Evolutionary conservation across 2,329 filamentous ascomycete genomes (phyloP), one percentile per base, ranked within the genome.

Genomic region (Colletotrichum phormii): DNA sequence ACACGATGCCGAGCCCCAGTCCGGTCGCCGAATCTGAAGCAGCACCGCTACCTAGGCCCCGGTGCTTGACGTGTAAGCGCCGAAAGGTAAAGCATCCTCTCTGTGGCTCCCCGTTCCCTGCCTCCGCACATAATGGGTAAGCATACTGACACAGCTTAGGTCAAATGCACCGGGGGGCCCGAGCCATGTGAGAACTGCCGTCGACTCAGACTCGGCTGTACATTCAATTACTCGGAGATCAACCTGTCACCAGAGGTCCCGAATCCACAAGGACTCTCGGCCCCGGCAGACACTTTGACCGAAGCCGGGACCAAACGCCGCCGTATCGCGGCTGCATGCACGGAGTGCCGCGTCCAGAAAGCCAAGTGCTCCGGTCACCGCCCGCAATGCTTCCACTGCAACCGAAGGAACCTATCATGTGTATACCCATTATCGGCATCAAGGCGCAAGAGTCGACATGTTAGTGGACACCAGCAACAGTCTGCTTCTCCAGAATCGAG

Each of bases 341-440:
- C 76, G 3, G 64, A 75, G n/a, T 84, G 82, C 73, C 78, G 82
- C 3, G 75, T 71, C 46, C 77, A 79, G 13, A 84, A 84, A 65
- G 77, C 79, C 0, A 82, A 80, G 42, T 84, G 82, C 66, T 81
- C 79, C 0, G 82, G 82, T 7, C 68, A 71, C 15, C 63, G 68
- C 5, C 68, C 68, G 4, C 68, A 71, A 15, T 71, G 68, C 35
- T 71, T 67, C 15, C 68, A 67, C 46, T 67, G 68, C 8, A 61
- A 26, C n/a, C 33, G 68, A 5, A 63, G 68, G 4, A 67, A 62
- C 35, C 63, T 71, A 4, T 22, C 57, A n/a, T 67, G 68, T 18
- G 31, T 61, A 3, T 71, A 67, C 24, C 63, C 57, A 0, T 61
- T 63, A 3, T 31, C 15, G 26, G 33, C 68, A 2, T 35, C 63